phyloP scores from a whole-genome alignment of 257 asterid species.

The Solanum tarapatanum region DNA sequence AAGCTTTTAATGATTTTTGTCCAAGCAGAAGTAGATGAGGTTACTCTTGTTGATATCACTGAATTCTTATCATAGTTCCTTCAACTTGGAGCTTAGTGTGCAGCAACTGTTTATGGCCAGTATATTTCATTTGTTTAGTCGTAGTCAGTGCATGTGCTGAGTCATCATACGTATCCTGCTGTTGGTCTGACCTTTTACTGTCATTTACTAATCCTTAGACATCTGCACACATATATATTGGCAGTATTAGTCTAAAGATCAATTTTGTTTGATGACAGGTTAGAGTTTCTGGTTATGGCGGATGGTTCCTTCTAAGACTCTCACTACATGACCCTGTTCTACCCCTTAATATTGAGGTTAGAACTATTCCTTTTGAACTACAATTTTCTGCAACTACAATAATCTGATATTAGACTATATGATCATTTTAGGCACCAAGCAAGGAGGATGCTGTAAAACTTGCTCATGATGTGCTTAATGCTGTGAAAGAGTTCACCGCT shows the following conservation, averaged over 20 bases:
- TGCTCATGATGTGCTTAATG: conserved; percentile 54
- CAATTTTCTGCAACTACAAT: not conserved
- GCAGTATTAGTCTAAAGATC: not conserved
- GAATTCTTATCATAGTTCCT: not conserved
- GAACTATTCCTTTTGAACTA: not conserved
- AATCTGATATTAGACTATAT: not conserved
- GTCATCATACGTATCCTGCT: not conserved
- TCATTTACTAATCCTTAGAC: not conserved
- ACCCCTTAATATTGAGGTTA: conserved; percentile 93
- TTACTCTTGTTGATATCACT: not conserved
- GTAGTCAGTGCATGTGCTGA: not conserved
- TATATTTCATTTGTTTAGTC: not conserved
- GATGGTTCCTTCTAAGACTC: conserved; percentile 96
- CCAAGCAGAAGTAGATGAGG: not conserved
- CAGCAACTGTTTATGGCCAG: not conserved
- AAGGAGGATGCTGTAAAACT: conserved; percentile 67
- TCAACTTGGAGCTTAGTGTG: not conserved
- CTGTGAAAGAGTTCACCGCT: conserved; percentile 52
- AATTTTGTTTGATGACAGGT: conserved; percentile 33
- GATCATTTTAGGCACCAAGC: conserved; percentile 53
- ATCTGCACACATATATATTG: not conserved
- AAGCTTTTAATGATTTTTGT: conserved; percentile 11
- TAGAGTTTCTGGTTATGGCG: conserved; percentile 92
- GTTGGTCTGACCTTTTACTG: not conserved
- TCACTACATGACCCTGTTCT: conserved; percentile 97